Percentiles rank a stretch among this genome's conserved stretches.
phyloP scores from a whole-genome alignment of 495 filamentous ascomycete genomes.

The Penicillium paxilli region DNA sequence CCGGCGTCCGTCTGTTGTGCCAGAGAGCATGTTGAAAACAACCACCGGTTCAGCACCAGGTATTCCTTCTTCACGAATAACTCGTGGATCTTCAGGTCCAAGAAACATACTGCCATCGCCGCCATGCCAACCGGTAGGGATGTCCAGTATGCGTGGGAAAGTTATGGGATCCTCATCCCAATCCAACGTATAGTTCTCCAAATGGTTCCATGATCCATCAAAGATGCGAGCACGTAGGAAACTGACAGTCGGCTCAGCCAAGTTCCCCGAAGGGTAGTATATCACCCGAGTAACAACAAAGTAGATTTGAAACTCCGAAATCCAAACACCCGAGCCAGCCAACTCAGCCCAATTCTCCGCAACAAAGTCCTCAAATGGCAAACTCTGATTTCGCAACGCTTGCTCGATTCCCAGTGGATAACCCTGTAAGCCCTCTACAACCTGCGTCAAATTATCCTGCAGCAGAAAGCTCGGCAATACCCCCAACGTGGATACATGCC shows the following conservation, averaged over 20 bases:
- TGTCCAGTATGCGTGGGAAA: background rate
- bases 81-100: conserved; percentile 3
- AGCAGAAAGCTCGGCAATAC: background rate
- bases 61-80: background rate
- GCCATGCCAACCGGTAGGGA: background rate
- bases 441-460: conserved; percentile 5
- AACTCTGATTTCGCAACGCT: background rate
- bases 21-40: conserved; percentile 5
- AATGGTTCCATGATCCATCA: conserved; percentile 1
- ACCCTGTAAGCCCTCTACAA: background rate
- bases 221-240: conserved; percentile 4
- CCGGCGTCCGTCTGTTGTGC: background rate
- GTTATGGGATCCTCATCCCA: background rate
- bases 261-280: conserved; percentile 3
- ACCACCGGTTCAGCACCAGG: background rate
- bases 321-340: conserved; percentile 4
- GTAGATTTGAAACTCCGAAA: conserved; percentile 1
- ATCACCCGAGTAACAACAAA: background rate
- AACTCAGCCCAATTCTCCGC: background rate
- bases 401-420: background rate
- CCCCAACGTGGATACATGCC: background rate
- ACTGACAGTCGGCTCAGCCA: background rate
- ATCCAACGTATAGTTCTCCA: background rate
- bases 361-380: background rate
- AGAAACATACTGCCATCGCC: background rate